A percentile compares a stretch with the other conserved stretches of the same genome.
phyloP scores from a whole-genome alignment of 2,329 filamentous ascomycete genomes.

The Pseudogymnoascus sp. region DNA sequence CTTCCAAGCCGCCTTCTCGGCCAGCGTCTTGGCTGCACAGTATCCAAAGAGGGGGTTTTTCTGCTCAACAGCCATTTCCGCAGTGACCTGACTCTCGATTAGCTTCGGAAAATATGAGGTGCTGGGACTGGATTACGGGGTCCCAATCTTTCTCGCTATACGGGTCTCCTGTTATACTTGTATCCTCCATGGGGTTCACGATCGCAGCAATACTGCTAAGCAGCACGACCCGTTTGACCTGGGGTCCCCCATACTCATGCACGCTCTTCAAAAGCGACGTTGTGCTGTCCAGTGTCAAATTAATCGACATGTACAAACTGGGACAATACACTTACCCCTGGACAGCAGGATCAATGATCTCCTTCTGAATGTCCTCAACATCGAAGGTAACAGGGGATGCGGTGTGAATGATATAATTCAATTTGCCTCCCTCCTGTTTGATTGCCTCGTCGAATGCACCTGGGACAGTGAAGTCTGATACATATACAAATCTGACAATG shows the following conservation, averaged over 20 bases:
- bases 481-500: constrained; percentile 33
- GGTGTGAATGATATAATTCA: constrained; percentile 54
- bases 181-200: constrained; percentile 21
- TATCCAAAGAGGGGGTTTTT: constrained; percentile 33
- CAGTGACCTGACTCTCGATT: constrained; percentile 11
- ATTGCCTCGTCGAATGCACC: constrained; percentile 59
- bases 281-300: constrained; percentile 31
- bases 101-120: constrained; percentile 9
- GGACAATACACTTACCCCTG: constrained; percentile 31
- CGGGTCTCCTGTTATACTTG: constrained; percentile 18
- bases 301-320: not conserved
- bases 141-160: constrained; percentile 50
- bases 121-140: constrained; percentile 36
- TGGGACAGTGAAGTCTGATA: constrained; percentile 62
- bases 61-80: constrained; percentile 32
- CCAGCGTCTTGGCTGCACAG: constrained; percentile 56
- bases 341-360: constrained; percentile 47
- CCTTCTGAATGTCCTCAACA: constrained; percentile 25
- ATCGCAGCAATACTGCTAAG: constrained; percentile 32
- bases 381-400: constrained; percentile 46
- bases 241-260: constrained; percentile 43
- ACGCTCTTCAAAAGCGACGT: constrained; percentile 67
- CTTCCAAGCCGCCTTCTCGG: constrained; percentile 58
- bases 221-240: constrained; percentile 64
- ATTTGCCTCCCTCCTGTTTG: constrained; percentile 49